Conservation (phyloP, 306 rosid species). For the Trifolium subterraneum region DNA sequence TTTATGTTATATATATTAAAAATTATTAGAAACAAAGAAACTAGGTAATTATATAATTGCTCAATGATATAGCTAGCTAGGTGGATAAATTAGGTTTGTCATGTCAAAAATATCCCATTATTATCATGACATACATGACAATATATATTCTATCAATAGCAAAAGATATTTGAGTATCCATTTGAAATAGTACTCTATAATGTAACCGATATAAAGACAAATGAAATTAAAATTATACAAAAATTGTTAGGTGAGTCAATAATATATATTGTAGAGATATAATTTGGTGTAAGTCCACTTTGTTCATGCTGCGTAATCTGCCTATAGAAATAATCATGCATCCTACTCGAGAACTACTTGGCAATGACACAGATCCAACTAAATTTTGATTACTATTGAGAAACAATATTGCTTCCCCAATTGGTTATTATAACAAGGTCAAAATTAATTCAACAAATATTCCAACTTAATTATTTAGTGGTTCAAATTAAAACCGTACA, state of each 20-base stretch:
- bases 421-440: slow-evolving; percentile 21
- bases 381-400: not conserved
- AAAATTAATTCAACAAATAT: slow-evolving; percentile 19
- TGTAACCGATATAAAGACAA: not conserved
- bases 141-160: not conserved
- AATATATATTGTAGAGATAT: too few species aligned
- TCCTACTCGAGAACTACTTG: slow-evolving; percentile 51
- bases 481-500: slow-evolving; percentile 14
- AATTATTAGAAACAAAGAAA: too few species aligned
- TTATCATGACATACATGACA: not conserved
- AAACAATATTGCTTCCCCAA: slow-evolving; percentile 9
- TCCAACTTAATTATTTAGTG: slow-evolving; percentile 10
- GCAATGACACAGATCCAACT: slow-evolving; percentile 58
- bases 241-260: not conserved
- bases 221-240: slow-evolving; percentile 2
- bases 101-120: not conserved
- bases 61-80: not conserved
- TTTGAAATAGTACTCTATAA: not conserved
- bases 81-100: not conserved
- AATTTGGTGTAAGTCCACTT: slow-evolving; percentile 37
- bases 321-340: slow-evolving; percentile 24
- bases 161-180: not conserved
- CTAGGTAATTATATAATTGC: not conserved
- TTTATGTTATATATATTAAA: too few species aligned
- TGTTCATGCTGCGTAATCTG: slow-evolving; percentile 22